A percentile compares a stretch with the other conserved stretches of the same genome.
Evolutionary conservation across 2,329 filamentous ascomycete species (phyloP).

Genomic region (Penicillium sp.): DNA sequence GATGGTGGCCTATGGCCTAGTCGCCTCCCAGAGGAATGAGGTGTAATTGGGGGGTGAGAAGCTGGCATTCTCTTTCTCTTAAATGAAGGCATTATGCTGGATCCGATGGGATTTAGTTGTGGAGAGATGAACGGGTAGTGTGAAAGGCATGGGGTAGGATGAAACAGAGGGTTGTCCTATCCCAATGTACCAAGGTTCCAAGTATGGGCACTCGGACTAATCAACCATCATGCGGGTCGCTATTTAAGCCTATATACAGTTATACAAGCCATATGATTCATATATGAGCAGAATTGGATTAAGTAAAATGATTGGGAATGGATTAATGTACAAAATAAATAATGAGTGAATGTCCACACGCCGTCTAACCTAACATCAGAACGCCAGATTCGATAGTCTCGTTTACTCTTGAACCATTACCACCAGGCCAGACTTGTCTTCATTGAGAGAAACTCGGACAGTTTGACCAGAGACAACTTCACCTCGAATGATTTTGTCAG

Average conservation of each 20-base stretch:
- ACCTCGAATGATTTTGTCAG: conserved; percentile 88
- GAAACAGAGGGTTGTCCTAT: conserved; percentile 1
- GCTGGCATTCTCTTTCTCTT: conserved; percentile 19
- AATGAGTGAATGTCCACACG: conserved; percentile 7
- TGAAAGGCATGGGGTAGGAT: neutral
- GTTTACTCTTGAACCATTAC: conserved; percentile 39
- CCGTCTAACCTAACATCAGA: conserved; percentile 3
- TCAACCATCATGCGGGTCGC: too few relatives aligned
- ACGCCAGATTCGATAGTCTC: conserved; percentile 8
- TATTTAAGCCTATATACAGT: neutral
- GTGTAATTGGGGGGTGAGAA: conserved; percentile 13
- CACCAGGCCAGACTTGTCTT: conserved; percentile 59
- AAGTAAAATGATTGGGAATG: conserved; percentile 6
- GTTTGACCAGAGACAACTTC: conserved; percentile 72
- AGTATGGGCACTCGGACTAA: too few relatives aligned
- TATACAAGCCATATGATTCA: neutral
- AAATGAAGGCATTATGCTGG: conserved; percentile 12
- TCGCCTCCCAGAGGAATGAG: conserved; percentile 11
- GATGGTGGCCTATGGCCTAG: conserved; percentile 1
- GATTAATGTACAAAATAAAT: conserved; percentile 16
- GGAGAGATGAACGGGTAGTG: neutral
- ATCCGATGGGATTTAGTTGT: too few relatives aligned
- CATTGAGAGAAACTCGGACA: conserved; percentile 68
- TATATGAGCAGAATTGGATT: conserved; percentile 7
- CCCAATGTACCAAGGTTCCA: neutral